These are phyloP conservation scores for Echinosophora koreensis DNA, from an alignment of 306 rosid genomes.

Conservation along the genomic window DNA sequence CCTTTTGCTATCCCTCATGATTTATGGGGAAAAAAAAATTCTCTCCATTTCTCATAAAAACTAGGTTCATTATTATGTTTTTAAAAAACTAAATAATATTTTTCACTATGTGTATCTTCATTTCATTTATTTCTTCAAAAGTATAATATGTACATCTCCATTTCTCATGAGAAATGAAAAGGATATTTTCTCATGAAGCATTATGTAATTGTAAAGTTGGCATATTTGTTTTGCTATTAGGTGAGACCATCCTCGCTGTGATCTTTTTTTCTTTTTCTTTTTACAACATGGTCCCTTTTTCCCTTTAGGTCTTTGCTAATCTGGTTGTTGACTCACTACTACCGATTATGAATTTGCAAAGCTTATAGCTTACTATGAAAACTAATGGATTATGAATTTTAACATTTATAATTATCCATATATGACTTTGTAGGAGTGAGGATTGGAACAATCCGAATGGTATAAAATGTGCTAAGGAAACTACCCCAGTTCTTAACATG, in stretches of 20 bases:
- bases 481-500: conserved; percentile 67
- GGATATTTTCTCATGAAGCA: background rate
- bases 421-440: conserved; percentile 64
- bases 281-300: background rate
- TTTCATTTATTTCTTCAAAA: too few relatives aligned
- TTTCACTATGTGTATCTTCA: too few relatives aligned
- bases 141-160: too few relatives aligned
- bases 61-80: too few relatives aligned
- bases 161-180: too few relatives aligned
- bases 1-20: background rate
- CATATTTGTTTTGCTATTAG: conserved; percentile 7
- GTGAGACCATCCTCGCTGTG: background rate
- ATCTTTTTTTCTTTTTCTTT: background rate
- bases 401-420: background rate
- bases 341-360: background rate
- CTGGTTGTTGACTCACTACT: conserved; percentile 37
- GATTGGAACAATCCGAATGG: conserved; percentile 93
- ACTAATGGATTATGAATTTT: background rate
- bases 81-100: too few relatives aligned
- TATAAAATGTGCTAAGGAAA: conserved; percentile 89
- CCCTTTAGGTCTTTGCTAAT: background rate
- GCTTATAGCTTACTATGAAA: background rate
- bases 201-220: background rate
- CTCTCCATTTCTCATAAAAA: too few relatives aligned
- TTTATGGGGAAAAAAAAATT: too few relatives aligned